Percentiles rank a stretch among this genome's conserved stretches.
Conservation (phyloP, 2,329 filamentous ascomycete genomes). For the Paecilomyces sp. region DNA sequence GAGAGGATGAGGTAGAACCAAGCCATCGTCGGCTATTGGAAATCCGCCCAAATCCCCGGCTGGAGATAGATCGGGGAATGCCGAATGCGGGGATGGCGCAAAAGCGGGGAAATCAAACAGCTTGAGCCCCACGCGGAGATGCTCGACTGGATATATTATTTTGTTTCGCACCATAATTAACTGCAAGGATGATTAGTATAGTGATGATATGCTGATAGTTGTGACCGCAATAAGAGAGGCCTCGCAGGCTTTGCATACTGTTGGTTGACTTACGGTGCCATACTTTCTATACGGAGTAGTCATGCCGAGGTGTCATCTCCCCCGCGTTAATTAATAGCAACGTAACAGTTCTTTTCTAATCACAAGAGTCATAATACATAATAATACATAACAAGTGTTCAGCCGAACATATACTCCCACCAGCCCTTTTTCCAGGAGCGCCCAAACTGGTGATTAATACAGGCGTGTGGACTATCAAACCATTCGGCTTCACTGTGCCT, state of each 20-base stretch:
- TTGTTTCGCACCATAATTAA: too few species aligned
- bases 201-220: too few species aligned
- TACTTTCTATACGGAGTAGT: too few species aligned
- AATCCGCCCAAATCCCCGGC: neutral
- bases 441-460: slow-evolving; percentile 27
- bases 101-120: neutral
- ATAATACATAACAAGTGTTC: neutral
- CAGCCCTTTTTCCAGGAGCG: slow-evolving; percentile 26
- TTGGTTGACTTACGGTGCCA: too few species aligned
- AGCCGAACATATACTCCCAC: slow-evolving; percentile 22
- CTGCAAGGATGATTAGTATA: too few species aligned
- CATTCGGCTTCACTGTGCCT: slow-evolving; percentile 22
- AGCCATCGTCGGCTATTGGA: neutral
- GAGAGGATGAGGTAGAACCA: neutral
- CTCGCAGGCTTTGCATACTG: too few species aligned
- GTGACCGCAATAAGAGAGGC: too few species aligned
- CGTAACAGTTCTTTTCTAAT: too few species aligned
- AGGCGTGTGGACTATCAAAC: slow-evolving; percentile 20
- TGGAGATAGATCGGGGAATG: neutral
- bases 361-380: too few species aligned
- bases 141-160: neutral
- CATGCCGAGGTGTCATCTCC: too few species aligned
- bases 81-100: neutral
- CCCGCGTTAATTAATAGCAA: neutral
- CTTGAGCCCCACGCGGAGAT: neutral